Conservation (phyloP, 495 filamentous ascomycete genomes). For the Aspergillus affinis region DNA sequence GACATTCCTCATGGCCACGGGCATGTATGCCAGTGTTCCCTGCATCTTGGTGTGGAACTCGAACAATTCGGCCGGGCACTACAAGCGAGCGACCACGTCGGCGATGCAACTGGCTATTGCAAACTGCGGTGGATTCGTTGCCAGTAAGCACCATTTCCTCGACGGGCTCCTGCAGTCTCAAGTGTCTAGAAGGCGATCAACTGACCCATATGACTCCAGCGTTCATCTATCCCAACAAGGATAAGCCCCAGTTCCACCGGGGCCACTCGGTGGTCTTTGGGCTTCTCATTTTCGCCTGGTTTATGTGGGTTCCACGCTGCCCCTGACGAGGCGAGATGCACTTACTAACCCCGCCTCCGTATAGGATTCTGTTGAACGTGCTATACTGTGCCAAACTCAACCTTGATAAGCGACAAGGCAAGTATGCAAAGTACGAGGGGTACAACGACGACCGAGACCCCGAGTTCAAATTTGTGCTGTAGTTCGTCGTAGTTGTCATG, state of each 20-base stretch:
- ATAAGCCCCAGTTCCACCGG: conserved; percentile 47
- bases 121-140: conserved; percentile 58
- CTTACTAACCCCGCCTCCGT: background rate
- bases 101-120: conserved; percentile 57
- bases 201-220: conserved; percentile 28
- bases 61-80: conserved; percentile 60
- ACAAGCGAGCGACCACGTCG: conserved; percentile 58
- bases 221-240: conserved; percentile 57
- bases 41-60: conserved; percentile 57
- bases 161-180: background rate
- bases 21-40: conserved; percentile 50
- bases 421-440: conserved; percentile 58
- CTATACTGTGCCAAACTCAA: conserved; percentile 67
- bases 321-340: background rate
- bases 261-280: conserved; percentile 62
- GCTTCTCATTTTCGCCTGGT: conserved; percentile 59
- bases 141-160: conserved; percentile 38
- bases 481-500: background rate
- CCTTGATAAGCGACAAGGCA: conserved; percentile 60
- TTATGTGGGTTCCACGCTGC: conserved; percentile 52
- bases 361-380: conserved; percentile 61
- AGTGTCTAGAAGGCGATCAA: background rate
- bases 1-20: conserved; percentile 53
- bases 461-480: conserved; percentile 61
- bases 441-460: conserved; percentile 68